Conservation (phyloP, 768 basidiomycete genomes). For the Termitomyces sp. region DNA sequence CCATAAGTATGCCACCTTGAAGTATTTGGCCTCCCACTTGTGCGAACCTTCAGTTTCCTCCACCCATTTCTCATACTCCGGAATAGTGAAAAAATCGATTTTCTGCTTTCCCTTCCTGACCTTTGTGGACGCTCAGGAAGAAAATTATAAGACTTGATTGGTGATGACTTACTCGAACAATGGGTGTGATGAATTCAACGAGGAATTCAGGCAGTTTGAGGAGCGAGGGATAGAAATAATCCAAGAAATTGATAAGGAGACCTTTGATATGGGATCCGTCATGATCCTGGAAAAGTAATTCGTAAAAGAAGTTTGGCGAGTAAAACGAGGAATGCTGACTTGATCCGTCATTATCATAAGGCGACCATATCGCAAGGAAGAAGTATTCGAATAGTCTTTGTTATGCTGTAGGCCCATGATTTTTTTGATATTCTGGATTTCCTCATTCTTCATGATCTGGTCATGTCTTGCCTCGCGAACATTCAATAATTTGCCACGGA, state of each 20-base stretch:
- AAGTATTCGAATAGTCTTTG: slow-evolving; percentile 70
- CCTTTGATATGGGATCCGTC: slow-evolving; percentile 99
- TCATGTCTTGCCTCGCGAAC: slow-evolving; percentile 96
- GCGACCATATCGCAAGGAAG: slow-evolving; percentile 82
- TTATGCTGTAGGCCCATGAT: slow-evolving; percentile 95
- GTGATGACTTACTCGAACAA: slow-evolving; percentile 69
- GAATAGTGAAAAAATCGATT: slow-evolving; percentile 93
- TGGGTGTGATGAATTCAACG: slow-evolving; percentile 97
- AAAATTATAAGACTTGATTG: background rate
- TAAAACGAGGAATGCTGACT: slow-evolving; percentile 36
- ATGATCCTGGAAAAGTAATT: slow-evolving; percentile 64
- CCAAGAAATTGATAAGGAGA: slow-evolving; percentile 96
- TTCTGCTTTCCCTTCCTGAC: slow-evolving; percentile 74
- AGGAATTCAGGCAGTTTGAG: slow-evolving; percentile 88
- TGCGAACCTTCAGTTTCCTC: slow-evolving; percentile 68
- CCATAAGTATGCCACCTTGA: slow-evolving; percentile 66
- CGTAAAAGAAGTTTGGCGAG: background rate
- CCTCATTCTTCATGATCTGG: slow-evolving; percentile 97
- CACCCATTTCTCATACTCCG: slow-evolving; percentile 92
- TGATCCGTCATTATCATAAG: slow-evolving; percentile 99
- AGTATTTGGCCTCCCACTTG: slow-evolving; percentile 93
- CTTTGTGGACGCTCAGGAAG: slow-evolving; percentile 24
- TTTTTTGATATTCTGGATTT: slow-evolving; percentile 96
- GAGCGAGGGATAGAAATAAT: slow-evolving; percentile 94
- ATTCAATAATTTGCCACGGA: slow-evolving; percentile 94